These are phyloP conservation scores for Pezicula rhizophila DNA, from an alignment of 2,329 filamentous ascomycete species.

Conservation along the genomic window DNA sequence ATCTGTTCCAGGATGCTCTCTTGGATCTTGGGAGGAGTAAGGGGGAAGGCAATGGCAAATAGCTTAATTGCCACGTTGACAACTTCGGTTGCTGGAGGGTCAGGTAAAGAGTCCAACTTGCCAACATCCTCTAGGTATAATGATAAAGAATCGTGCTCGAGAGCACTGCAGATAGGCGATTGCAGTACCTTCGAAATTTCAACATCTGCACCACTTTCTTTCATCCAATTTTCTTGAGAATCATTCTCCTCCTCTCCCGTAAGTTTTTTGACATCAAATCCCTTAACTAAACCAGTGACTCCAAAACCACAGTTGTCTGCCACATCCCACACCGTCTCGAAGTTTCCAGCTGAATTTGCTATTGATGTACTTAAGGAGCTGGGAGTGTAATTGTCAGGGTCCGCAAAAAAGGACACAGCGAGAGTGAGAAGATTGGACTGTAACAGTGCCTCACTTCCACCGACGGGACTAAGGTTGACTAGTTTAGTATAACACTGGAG, in stretches of 20 bases:
- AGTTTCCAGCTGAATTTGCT: slow-evolving; percentile 79
- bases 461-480: slow-evolving; percentile 79
- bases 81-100: slow-evolving; percentile 85
- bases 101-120: slow-evolving; percentile 44
- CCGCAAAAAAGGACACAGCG: slow-evolving; percentile 85
- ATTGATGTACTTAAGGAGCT: slow-evolving; percentile 87
- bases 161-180: slow-evolving; percentile 72
- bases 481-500: slow-evolving; percentile 93
- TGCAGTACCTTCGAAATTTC: slow-evolving; percentile 55
- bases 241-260: slow-evolving; percentile 61
- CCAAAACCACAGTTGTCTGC: slow-evolving; percentile 94
- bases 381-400: slow-evolving; percentile 81
- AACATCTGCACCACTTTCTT: slow-evolving; percentile 54
- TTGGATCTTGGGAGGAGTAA: slow-evolving; percentile 86
- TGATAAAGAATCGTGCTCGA: slow-evolving; percentile 83
- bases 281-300: slow-evolving; percentile 76
- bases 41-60: slow-evolving; percentile 83
- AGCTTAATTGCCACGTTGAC: slow-evolving; percentile 91
- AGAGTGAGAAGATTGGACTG: slow-evolving; percentile 89
- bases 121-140: slow-evolving; percentile 59
- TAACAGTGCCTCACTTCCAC: slow-evolving; percentile 76
- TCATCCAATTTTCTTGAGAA: slow-evolving; percentile 42
- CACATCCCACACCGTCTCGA: slow-evolving; percentile 93
- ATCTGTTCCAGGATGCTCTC: slow-evolving; percentile 95
- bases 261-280: slow-evolving; percentile 66